These are phyloP conservation scores for Linnemannia zychae DNA, from an alignment of 192 early-diverging fungal genomes.

Conservation along the genomic window DNA sequence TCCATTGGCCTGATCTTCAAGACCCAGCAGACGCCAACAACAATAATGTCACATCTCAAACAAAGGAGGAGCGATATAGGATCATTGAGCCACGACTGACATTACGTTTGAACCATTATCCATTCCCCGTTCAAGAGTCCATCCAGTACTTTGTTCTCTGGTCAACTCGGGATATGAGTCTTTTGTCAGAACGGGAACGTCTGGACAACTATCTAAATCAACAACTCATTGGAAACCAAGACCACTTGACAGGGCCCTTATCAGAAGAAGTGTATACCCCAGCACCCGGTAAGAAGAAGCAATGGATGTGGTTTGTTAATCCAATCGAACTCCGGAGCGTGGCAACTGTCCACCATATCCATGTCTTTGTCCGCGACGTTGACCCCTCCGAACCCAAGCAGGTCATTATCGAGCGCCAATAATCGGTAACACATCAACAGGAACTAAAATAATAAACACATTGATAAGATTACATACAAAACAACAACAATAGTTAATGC, in stretches of 20 bases:
- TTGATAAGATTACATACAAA: not conserved
- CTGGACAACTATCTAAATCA: conserved; percentile 22
- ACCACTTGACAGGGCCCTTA: not conserved
- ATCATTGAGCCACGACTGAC: conserved; percentile 32
- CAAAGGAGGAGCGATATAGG: not conserved
- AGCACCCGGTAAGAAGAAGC: conserved; percentile 29
- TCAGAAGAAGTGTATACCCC: conserved; percentile 14
- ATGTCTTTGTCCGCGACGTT: conserved; percentile 52
- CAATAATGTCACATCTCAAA: not conserved
- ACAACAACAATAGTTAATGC: not conserved
- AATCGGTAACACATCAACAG: not conserved
- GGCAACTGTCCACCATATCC: conserved; percentile 40
- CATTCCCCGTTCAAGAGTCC: conserved; percentile 44
- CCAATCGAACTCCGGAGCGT: conserved; percentile 42
- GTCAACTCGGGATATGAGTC: conserved; percentile 42
- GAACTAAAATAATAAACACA: not conserved
- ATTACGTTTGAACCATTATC: conserved; percentile 42
- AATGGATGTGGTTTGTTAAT: conserved; percentile 54
- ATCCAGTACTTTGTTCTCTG: conserved; percentile 57
- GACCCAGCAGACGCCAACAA: conserved; percentile 29
- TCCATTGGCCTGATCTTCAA: conserved; percentile 35
- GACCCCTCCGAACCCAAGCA: not conserved
- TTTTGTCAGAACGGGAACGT: conserved; percentile 5
- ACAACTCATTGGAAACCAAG: not conserved
- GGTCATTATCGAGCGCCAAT: not conserved